phyloP scores from a whole-genome alignment of 2,329 filamentous ascomycete species.

The Cladosporium sphaerospermum region DNA sequence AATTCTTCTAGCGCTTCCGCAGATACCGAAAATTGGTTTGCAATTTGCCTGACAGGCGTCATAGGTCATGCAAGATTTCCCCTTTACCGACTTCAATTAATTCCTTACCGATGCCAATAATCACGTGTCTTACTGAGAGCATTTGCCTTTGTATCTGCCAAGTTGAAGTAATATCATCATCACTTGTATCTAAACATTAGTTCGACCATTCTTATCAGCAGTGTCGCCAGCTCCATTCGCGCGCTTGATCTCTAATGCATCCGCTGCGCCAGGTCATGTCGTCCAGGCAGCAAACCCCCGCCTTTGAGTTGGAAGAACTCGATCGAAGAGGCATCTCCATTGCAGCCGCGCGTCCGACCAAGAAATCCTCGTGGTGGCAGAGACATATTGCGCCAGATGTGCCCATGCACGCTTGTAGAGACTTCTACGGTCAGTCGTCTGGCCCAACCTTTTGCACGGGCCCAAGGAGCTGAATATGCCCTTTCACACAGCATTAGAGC shows the following conservation, averaged over 20 bases:
- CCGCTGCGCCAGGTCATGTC: neutral
- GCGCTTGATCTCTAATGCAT: slow-evolving; percentile 1
- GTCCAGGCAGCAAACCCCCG: slow-evolving; percentile 1
- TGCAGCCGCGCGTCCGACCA: neutral
- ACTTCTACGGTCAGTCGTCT: slow-evolving; percentile 1
- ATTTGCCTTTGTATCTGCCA: neutral
- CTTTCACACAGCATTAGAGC: slow-evolving; percentile 3
- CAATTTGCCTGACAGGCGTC: slow-evolving; percentile 1
- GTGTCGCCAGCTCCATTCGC: neutral
- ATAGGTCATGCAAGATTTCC: neutral
- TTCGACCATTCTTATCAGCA: neutral
- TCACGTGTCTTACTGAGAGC: slow-evolving; percentile 1
- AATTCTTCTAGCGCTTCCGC: slow-evolving; percentile 2
- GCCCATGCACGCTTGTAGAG: slow-evolving; percentile 1
- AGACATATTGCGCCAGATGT: slow-evolving; percentile 3
- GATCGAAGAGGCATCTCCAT: slow-evolving; percentile 3
- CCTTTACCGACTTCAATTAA: neutral
- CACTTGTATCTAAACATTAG: no score
- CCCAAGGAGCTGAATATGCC: slow-evolving; percentile 1
- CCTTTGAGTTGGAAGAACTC: slow-evolving; percentile 2
- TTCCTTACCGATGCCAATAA: neutral
- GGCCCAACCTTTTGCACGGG: neutral
- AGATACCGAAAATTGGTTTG: neutral
- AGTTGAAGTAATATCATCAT: neutral
- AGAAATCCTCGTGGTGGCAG: slow-evolving; percentile 3